phyloP scores from a whole-genome alignment of 352 stramenopile species.

The Pythium rishiriense region DNA sequence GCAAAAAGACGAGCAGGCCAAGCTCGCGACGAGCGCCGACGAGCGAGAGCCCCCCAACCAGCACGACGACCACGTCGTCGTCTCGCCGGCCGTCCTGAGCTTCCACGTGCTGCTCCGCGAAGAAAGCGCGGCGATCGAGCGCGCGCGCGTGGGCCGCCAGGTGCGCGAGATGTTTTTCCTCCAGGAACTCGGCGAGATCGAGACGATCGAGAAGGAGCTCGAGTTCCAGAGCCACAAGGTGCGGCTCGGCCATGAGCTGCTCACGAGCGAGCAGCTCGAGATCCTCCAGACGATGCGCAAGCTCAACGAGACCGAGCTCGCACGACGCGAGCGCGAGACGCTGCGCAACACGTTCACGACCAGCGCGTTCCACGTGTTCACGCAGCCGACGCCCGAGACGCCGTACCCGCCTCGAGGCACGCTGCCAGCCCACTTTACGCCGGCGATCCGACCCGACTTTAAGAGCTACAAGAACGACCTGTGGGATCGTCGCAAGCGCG shows the following conservation, averaged over 20 bases:
- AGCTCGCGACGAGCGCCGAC: slow-evolving; percentile 28
- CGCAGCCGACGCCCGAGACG: slow-evolving; percentile 25
- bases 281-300: slow-evolving; percentile 54
- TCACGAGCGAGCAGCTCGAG: slow-evolving; percentile 49
- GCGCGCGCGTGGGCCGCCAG: slow-evolving; percentile 45
- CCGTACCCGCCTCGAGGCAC: slow-evolving; percentile 32
- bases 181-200: slow-evolving; percentile 74
- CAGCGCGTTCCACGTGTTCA: slow-evolving; percentile 36
- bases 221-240: slow-evolving; percentile 84
- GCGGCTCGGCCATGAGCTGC: slow-evolving; percentile 56
- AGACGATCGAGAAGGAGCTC: slow-evolving; percentile 74
- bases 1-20: slow-evolving; percentile 68
- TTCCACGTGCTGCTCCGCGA: slow-evolving; percentile 60
- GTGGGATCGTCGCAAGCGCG: slow-evolving; percentile 68
- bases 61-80: slow-evolving; percentile 10
- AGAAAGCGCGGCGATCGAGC: slow-evolving; percentile 45
- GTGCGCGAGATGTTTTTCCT: slow-evolving; percentile 84
- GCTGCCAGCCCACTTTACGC: slow-evolving; percentile 47
- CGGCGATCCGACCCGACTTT: slow-evolving; percentile 57
- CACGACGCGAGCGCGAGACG: slow-evolving; percentile 40
- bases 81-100: slow-evolving; percentile 32
- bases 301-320: slow-evolving; percentile 34
- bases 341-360: slow-evolving; percentile 44
- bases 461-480: slow-evolving; percentile 89
- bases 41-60: neutral